These are phyloP conservation scores for Oxytropis ochrocephala DNA, from an alignment of 306 rosid genomes.

Conservation along the genomic window DNA sequence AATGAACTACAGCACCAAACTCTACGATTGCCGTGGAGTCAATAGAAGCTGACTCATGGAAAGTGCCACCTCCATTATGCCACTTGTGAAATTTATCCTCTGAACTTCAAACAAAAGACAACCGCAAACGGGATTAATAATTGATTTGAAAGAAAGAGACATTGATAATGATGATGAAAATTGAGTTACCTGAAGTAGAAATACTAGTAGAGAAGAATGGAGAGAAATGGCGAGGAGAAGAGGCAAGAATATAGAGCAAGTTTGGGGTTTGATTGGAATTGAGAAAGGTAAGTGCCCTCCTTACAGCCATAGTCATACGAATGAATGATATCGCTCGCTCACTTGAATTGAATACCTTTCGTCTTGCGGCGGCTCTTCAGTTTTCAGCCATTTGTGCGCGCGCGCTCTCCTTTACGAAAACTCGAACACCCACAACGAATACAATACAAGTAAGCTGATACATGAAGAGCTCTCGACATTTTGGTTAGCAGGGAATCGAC, in stretches of 20 bases:
- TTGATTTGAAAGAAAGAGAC: background rate
- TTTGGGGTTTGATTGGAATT: background rate
- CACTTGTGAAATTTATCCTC: slow-evolving; percentile 52
- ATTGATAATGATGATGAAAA: background rate
- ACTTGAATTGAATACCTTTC: no score
- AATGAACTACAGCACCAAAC: slow-evolving; percentile 69
- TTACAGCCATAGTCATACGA: slow-evolving; percentile 20
- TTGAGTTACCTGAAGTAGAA: slow-evolving; percentile 25
- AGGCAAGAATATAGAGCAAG: background rate
- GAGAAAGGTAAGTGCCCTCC: slow-evolving; percentile 28
- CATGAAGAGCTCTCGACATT: no score
- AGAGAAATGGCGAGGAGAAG: background rate
- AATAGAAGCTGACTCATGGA: slow-evolving; percentile 58
- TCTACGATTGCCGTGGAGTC: slow-evolving; percentile 67
- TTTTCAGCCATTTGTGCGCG: no score
- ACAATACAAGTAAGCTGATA: no score
- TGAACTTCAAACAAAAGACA: slow-evolving; percentile 43
- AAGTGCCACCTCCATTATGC: slow-evolving; percentile 79
- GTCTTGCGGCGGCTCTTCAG: no score
- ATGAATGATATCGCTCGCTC: no score
- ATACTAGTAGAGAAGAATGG: background rate
- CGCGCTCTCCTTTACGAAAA: no score
- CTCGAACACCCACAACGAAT: no score
- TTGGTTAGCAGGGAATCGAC: no score
- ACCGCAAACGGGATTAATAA: slow-evolving; percentile 5